These are phyloP conservation scores for Solanum piurae DNA, from an alignment of 257 asterid species.

Conservation along the genomic window DNA sequence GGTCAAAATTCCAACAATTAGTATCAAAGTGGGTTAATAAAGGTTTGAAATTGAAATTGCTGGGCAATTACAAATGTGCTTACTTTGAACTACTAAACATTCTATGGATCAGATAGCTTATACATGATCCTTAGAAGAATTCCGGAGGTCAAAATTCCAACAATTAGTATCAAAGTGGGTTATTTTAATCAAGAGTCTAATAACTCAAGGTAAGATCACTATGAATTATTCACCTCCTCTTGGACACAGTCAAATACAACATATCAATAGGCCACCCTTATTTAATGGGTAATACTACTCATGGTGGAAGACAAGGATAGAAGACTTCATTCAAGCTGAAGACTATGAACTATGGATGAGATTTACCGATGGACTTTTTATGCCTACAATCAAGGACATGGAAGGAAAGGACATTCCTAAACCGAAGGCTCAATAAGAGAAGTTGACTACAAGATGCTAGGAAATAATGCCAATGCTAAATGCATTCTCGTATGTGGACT, in stretches of 20 bases:
- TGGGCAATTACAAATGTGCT: background rate
- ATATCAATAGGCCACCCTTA: background rate
- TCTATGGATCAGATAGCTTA: background rate
- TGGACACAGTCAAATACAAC: background rate
- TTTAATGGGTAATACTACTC: background rate
- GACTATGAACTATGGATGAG: background rate
- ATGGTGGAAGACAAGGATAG: background rate
- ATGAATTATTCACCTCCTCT: background rate
- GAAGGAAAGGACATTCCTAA: background rate
- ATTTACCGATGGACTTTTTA: background rate
- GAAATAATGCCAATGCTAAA: background rate
- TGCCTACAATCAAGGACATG: background rate
- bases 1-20: too few species aligned
- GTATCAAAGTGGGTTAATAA: too few species aligned
- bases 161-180: background rate
- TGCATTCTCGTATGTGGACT: background rate
- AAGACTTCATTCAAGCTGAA: background rate
- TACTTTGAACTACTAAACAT: background rate
- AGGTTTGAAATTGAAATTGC: background rate
- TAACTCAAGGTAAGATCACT: too few species aligned
- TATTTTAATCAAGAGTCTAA: background rate
- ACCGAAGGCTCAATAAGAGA: background rate
- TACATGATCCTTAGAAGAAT: background rate
- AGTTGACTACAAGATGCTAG: background rate
- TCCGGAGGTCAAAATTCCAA: background rate